Evolutionary conservation across 768 basidiomycete species (phyloP), one percentile per base, ranked within the genome.

Genomic region (Hortiboletus flavorubellus): DNA sequence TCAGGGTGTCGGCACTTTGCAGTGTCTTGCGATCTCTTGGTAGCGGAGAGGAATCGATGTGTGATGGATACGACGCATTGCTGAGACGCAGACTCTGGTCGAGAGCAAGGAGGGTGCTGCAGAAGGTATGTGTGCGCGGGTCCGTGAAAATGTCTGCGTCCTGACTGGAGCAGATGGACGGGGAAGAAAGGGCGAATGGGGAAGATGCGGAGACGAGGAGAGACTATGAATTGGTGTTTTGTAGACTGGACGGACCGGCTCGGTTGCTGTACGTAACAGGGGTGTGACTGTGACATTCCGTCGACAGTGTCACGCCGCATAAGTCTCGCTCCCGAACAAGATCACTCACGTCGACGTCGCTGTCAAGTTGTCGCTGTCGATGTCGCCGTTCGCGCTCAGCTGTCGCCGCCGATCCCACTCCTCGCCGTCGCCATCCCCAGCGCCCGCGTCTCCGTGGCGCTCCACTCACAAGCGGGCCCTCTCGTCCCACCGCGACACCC

Each of bases 361-460:
- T 3, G 55, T 47, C 56, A 38, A 9, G 21, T 21, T 16, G 49
- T 58, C 31, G 41, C 48, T 31, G 56, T 66, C 61, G 49, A 69
- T 75, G 75, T 71, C 75, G 49, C 55, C 68, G 41, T 67, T 68
- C 52, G 58, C 66, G 44, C 59, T 67, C 47, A 71, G 66, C 57
- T 73, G 76, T 61, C 80, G 81, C 49, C 76, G 78, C 38, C 71
- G 83, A 63, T 84, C 85, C 23, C 81, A 80, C 53, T 84, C 73
- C 23, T 76, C 75, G 38, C 70, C 68, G 49, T 73, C 59, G 5
- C 68, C 65, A 46, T 71, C 66, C 23, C 73, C 71, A 55, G 72
- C 66, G 31, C 73, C 73, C 48, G 71, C 71, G 10, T 55, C 70
- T 50, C 61, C 72, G 6, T 76, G 73, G 76, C 75, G 76, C 51